Conservation (phyloP, 2,329 filamentous ascomycete species). For the Hortaea sp. region DNA sequence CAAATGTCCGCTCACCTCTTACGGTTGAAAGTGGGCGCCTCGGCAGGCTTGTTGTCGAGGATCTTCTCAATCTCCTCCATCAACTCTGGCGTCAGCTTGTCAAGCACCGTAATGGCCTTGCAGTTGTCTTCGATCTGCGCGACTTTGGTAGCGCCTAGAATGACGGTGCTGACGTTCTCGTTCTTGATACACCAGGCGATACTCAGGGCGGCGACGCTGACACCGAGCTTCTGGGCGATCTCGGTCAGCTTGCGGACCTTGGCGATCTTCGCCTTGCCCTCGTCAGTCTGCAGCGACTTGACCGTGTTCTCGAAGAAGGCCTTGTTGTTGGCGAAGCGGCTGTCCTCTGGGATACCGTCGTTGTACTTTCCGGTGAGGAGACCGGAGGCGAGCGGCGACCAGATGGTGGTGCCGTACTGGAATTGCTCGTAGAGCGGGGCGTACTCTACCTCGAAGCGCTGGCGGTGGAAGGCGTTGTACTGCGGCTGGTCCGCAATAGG, state of each 20-base stretch:
- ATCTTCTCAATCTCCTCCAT: conserved; percentile 36
- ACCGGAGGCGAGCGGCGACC: conserved; percentile 46
- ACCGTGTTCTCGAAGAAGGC: conserved; percentile 49
- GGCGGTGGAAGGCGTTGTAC: conserved; percentile 53
- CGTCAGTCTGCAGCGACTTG: conserved; percentile 39
- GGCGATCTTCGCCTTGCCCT: conserved; percentile 44
- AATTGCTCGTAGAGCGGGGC: conserved; percentile 47
- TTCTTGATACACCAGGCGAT: conserved; percentile 52
- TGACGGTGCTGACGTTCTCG: conserved; percentile 47
- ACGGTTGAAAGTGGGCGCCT: conserved; percentile 23
- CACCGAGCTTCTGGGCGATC: conserved; percentile 40
- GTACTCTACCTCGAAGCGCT: conserved; percentile 53
- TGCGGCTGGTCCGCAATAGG: conserved; percentile 46
- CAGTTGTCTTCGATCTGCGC: conserved; percentile 40
- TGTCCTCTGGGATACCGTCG: conserved; percentile 51
- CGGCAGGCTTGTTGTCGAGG: conserved; percentile 30
- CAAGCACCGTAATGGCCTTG: conserved; percentile 33
- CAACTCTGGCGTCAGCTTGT: conserved; percentile 29
- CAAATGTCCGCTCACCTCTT: conserved; percentile 21
- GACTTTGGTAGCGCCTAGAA: conserved; percentile 43
- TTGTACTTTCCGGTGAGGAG: conserved; percentile 56
- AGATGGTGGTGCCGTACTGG: conserved; percentile 47
- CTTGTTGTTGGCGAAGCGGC: conserved; percentile 49
- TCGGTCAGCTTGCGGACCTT: conserved; percentile 47
- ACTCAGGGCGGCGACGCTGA: conserved; percentile 42